Evolutionary conservation across 2,329 filamentous ascomycete genomes (phyloP).

Genomic region (Bipolaris oryzae): DNA sequence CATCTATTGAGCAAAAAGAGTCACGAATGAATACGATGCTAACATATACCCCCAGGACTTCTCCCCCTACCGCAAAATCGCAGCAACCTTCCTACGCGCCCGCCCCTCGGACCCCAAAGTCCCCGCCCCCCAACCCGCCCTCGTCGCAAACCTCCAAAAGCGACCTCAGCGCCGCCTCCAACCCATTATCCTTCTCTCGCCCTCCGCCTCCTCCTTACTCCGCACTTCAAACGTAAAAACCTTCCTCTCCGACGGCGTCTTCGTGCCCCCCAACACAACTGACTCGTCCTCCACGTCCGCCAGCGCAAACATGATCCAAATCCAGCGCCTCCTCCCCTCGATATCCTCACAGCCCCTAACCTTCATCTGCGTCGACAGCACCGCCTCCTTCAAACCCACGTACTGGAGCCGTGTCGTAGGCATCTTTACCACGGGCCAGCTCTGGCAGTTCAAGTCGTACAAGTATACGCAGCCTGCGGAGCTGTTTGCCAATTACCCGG

Average conservation of each 20-base stretch:
- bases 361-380: constrained; percentile 93
- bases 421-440: constrained; percentile 96
- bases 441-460: constrained; percentile 98
- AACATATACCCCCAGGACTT: constrained; percentile 71
- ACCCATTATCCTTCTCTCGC: constrained; percentile 95
- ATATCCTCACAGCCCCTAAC: constrained; percentile 75
- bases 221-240: constrained; percentile 95
- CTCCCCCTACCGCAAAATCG: constrained; percentile 86
- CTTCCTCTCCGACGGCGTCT: constrained; percentile 86
- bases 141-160: constrained; percentile 50
- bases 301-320: constrained; percentile 75
- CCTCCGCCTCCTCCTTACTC: constrained; percentile 90
- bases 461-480: constrained; percentile 91
- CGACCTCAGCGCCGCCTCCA: constrained; percentile 56
- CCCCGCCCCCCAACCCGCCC: constrained; percentile 42
- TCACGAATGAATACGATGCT: constrained; percentile 18
- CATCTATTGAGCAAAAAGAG: neutral
- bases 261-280: constrained; percentile 73
- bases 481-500: constrained; percentile 85
- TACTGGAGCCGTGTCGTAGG: constrained; percentile 96
- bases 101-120: constrained; percentile 50
- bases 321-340: constrained; percentile 75
- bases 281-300: constrained; percentile 63
- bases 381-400: constrained; percentile 94
- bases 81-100: constrained; percentile 72